Evolutionary conservation across 179 eudicot genomes (phyloP), one percentile per base, ranked within the genome.

Genomic region (Beta lomatogona): DNA sequence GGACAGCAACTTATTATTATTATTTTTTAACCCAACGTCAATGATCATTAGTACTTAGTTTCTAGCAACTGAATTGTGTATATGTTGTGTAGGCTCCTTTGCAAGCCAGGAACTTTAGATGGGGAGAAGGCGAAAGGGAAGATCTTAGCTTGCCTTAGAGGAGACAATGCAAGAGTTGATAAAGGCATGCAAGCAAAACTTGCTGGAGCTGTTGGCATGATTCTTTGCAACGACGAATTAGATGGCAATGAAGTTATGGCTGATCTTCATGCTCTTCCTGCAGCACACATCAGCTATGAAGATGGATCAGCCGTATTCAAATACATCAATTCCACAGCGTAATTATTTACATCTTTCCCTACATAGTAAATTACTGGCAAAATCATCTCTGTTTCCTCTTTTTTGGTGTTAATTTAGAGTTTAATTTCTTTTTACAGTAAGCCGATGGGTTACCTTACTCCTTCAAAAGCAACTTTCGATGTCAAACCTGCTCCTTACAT

Each of bases 141-240:
- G 83, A 82, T 89, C 15, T 70, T 89, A 85, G 89, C 25, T 2
- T 93, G 98, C 48, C 82, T 87, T 0, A 75, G 92, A 58, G 97
- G 97, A 2, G 80, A 11, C 6, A 88, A 2, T 11, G 75, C 77
- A 0, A 85, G 94, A 71, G 57, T 84, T 0, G 89, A 82, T 15
- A 90, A 91, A 76, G 90, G 98, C 12, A 0, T 22, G 10, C 75
- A 70, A 53, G 93, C 90, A 16, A 68, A 64, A 31, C 80, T 9
- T 5, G 92, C 88, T 2, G 96, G 97, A 57, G 98, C 89, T 9
- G 89, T 48, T n/a, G 98, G 97, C 9, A 89, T 93, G 92, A 87
- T 94, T 57, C 91, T 93, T 4, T 85, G 86, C 77, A 91, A 93
- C 9, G 87, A 80, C 18, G 15, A 83, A 79, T 41, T 71, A 0